Conservation (phyloP, 495 filamentous ascomycete species). For the Podospora comata region DNA sequence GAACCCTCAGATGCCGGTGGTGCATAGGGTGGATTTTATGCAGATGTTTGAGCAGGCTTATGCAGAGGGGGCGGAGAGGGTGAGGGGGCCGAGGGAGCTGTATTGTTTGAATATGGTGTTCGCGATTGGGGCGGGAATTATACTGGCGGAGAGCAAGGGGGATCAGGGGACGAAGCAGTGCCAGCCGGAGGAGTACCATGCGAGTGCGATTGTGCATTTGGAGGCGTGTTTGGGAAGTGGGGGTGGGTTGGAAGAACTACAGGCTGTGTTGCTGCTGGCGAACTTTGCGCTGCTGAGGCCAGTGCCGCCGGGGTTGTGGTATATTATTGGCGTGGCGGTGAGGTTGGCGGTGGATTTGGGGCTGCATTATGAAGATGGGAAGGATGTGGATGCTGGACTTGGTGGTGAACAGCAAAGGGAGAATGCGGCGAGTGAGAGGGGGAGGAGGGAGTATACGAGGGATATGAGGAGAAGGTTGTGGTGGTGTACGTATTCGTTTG, state of each 20-base stretch:
- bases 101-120: conserved; percentile 98
- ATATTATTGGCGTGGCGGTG: conserved; percentile 91
- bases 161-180: conserved; percentile 54
- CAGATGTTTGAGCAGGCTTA: conserved; percentile 78
- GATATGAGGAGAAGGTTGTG: conserved; percentile 85
- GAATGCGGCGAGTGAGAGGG: conserved; percentile 50
- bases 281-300: conserved; percentile 88
- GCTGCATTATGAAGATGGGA: conserved; percentile 87
- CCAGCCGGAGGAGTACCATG: conserved; percentile 94
- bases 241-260: conserved; percentile 83
- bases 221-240: conserved; percentile 81
- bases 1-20: conserved; percentile 90
- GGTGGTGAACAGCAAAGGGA: conserved; percentile 28
- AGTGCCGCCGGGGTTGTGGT: conserved; percentile 92
- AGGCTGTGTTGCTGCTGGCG: conserved; percentile 84
- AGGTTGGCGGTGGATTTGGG: conserved; percentile 88
- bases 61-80: conserved; percentile 55
- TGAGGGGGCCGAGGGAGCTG: conserved; percentile 74
- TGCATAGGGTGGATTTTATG: conserved; percentile 86
- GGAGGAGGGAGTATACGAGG: conserved; percentile 78
- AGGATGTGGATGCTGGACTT: conserved; percentile 50
- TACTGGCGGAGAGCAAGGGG: conserved; percentile 59
- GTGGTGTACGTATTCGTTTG: conserved; percentile 96
- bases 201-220: conserved; percentile 85
- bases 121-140: conserved; percentile 91